Evolutionary conservation across 129 eudicot species (phyloP), one percentile per base, ranked within the genome.

Genomic region (Flaveria linearis): DNA sequence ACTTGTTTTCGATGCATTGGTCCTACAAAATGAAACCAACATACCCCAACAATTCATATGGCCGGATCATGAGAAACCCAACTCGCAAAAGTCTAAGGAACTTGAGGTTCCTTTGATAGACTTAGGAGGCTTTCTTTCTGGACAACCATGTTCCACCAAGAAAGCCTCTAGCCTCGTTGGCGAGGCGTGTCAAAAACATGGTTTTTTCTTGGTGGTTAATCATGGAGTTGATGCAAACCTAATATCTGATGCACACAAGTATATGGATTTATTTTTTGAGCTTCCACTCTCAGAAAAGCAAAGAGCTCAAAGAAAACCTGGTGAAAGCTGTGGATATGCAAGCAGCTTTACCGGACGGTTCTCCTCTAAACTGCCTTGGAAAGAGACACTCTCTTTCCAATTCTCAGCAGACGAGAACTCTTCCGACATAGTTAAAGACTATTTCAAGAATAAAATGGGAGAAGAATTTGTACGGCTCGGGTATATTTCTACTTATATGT

Each of bases 251-350:
- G 98, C 98, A 72, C 96, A 92, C 15, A 76, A 76, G 73, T 85
- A 49, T 77, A 88, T 90, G 96, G 92, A 85, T 65, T 43, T 51
- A 28, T 85, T 92, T 73, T 92, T 92, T 68, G 86, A 77, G 72
- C 84, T 84, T 9, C 92, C 96, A 0, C 86, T 90, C 33, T 28
- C 68, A 4, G 81, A 85, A 76, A 92, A 90, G 80, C 85, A 85
- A 77, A 86, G 67, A 86, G 96, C 89, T 72, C 92, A 86, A 49
- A 86, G 93, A 69, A 90, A 90, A 51, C 20, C 68, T 0, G 98
- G 98, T 7, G 96, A 92, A 52, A 86, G 88, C 42, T 90, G 92
- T 39, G 98, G 98, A 1, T 92, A 92, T 81, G 93, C 98, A 9
- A 90, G 96, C 67, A 90, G 96, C 78, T 90, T 90, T 77, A 86